Percentiles rank a stretch among this genome's conserved stretches.
phyloP scores from a whole-genome alignment of 768 basidiomycete species.

The Collybiopsis luxurians region DNA sequence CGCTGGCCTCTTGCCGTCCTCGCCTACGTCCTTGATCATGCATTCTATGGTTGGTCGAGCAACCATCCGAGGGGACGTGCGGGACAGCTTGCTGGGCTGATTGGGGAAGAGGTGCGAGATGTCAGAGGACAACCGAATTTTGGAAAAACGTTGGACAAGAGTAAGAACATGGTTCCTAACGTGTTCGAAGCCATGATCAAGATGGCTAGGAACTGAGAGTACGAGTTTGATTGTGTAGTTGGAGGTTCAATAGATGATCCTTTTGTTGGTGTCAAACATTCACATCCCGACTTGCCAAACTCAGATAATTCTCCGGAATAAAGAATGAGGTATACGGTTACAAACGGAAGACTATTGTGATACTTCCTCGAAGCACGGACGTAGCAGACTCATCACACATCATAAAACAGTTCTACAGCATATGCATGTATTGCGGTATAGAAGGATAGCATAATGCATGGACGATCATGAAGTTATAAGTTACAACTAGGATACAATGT shows the following conservation, averaged over 20 bases:
- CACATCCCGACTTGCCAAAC: too few relatives aligned
- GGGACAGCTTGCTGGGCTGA: neutral
- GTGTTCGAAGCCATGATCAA: conserved; percentile 5
- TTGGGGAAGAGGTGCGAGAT: neutral
- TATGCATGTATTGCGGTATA: too few relatives aligned
- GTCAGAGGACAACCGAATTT: neutral
- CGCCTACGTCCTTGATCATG: neutral
- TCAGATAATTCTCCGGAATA: too few relatives aligned
- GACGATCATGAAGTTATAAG: too few relatives aligned
- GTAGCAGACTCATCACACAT: too few relatives aligned
- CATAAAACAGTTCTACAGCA: too few relatives aligned
- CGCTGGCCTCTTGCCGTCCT: neutral
- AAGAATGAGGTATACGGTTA: too few relatives aligned
- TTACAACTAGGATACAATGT: too few relatives aligned
- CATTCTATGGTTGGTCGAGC: neutral
- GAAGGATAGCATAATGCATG: too few relatives aligned
- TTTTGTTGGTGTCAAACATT: too few relatives aligned
- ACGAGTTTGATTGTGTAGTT: neutral
- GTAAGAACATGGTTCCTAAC: neutral
- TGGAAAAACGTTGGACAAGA: neutral
- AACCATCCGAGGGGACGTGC: neutral
- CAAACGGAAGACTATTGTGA: too few relatives aligned
- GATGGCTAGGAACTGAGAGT: neutral
- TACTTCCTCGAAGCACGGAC: too few relatives aligned
- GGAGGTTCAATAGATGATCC: neutral